phyloP scores from a whole-genome alignment of 169 alveolate species.

The Babesia sp. region DNA sequence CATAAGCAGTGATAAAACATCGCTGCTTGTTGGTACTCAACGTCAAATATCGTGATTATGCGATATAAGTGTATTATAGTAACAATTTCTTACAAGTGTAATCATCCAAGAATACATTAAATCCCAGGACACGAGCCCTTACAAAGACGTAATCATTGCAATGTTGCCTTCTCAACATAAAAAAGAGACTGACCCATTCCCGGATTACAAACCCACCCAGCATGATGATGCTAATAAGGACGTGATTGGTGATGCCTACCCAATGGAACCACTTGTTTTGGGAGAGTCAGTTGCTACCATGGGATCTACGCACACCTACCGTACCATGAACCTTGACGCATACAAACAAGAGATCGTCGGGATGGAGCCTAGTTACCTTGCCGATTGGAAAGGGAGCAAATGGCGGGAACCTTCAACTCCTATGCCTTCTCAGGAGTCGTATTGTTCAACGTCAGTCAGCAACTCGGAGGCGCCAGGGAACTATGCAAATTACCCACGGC shows the following conservation, averaged over 20 bases:
- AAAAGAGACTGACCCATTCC: neutral
- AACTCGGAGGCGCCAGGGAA: too few relatives aligned
- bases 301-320: neutral
- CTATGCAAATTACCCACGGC: neutral
- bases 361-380: conserved; percentile 46
- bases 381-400: conserved; percentile 10
- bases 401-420: conserved; percentile 17
- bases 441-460: too few relatives aligned
- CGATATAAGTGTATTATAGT: too few relatives aligned
- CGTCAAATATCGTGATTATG: too few relatives aligned
- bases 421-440: conserved; percentile 3
- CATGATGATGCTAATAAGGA: too few relatives aligned
- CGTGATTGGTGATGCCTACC: neutral
- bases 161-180: conserved; percentile 7
- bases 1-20: too few relatives aligned
- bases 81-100: too few relatives aligned
- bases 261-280: conserved; percentile 26
- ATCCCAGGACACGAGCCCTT: too few relatives aligned
- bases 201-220: neutral
- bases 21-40: too few relatives aligned
- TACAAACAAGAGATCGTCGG: conserved; percentile 26
- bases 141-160: too few relatives aligned
- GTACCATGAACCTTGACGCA: neutral
- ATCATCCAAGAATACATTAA: too few relatives aligned
- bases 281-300: conserved; percentile 15